Percentiles rank a stretch among this genome's conserved stretches.
Conservation (phyloP, 1,284 basidiomycete genomes). For the Ustilago sp. region DNA sequence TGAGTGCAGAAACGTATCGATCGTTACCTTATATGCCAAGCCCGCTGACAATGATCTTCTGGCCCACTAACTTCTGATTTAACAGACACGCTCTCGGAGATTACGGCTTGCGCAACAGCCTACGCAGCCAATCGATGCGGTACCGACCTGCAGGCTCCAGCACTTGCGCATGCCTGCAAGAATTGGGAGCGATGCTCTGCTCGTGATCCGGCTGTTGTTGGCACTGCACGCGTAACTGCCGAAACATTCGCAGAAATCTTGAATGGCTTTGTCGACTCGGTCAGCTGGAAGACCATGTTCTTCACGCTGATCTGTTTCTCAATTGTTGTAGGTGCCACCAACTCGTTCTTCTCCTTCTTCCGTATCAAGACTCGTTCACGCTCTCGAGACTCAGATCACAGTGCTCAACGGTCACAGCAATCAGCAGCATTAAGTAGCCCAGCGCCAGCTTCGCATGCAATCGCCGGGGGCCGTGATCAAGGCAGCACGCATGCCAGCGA, state of each 20-base stretch:
- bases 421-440: constrained; percentile 1
- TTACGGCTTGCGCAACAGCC: constrained; percentile 51
- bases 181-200: constrained; percentile 95
- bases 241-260: constrained; percentile 95
- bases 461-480: constrained; percentile 8
- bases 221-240: constrained; percentile 87
- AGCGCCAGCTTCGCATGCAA: constrained; percentile 1
- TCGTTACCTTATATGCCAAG: too few species aligned
- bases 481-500: constrained; percentile 16
- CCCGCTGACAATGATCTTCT: not conserved
- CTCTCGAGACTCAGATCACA: constrained; percentile 9
- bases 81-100: constrained; percentile 61
- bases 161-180: constrained; percentile 59
- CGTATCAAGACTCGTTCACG: constrained; percentile 50
- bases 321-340: constrained; percentile 65
- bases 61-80: not conserved
- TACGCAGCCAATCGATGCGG: constrained; percentile 63
- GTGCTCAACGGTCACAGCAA: constrained; percentile 12
- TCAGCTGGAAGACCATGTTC: constrained; percentile 93
- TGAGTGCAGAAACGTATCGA: constrained; percentile 67
- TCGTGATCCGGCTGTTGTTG: constrained; percentile 88
- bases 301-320: constrained; percentile 63
- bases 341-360: constrained; percentile 66
- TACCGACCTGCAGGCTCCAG: constrained; percentile 60
- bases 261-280: constrained; percentile 94